Evolutionary conservation across 2,329 filamentous ascomycete species (phyloP).

Genomic region (Madurella mycetomatis): DNA sequence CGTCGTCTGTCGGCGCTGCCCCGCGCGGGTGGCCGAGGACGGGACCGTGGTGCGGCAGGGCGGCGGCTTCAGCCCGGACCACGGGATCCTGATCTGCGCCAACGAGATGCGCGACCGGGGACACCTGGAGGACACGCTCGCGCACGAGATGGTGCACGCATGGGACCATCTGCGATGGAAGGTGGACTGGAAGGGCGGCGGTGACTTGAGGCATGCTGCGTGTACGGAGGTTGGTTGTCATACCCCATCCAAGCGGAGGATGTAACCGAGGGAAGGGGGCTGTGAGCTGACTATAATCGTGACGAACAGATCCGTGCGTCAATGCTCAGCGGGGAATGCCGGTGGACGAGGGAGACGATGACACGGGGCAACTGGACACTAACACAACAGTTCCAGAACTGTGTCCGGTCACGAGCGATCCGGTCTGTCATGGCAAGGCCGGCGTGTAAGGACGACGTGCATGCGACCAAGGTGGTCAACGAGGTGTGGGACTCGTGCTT

Average conservation of each 20-base stretch:
- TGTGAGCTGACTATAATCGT: slow-evolving; percentile 11
- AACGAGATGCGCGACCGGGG: slow-evolving; percentile 78
- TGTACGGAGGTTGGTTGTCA: slow-evolving; percentile 72
- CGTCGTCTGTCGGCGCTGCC: slow-evolving; percentile 78
- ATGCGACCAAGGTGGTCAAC: slow-evolving; percentile 85
- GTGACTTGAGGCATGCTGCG: slow-evolving; percentile 78
- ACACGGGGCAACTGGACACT: slow-evolving; percentile 80
- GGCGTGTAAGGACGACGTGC: slow-evolving; percentile 75
- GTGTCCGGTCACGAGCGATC: slow-evolving; percentile 76
- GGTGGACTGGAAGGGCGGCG: slow-evolving; percentile 70
- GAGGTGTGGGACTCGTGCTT: slow-evolving; percentile 99
- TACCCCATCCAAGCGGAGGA: neutral
- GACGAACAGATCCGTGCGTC: slow-evolving; percentile 74
- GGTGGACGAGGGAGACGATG: slow-evolving; percentile 83
- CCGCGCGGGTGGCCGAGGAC: slow-evolving; percentile 50
- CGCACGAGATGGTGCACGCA: slow-evolving; percentile 97
- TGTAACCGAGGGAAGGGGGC: neutral
- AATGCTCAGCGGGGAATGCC: slow-evolving; percentile 88
- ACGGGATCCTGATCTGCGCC: slow-evolving; percentile 87
- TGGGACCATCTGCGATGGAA: slow-evolving; percentile 93
- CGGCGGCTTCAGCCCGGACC: slow-evolving; percentile 80
- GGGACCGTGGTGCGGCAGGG: slow-evolving; percentile 60
- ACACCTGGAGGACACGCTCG: slow-evolving; percentile 87
- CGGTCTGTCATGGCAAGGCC: slow-evolving; percentile 75
- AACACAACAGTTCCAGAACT: slow-evolving; percentile 90